Conservation (phyloP, 257 asterid genomes). For the Gardenia jasminoides region DNA sequence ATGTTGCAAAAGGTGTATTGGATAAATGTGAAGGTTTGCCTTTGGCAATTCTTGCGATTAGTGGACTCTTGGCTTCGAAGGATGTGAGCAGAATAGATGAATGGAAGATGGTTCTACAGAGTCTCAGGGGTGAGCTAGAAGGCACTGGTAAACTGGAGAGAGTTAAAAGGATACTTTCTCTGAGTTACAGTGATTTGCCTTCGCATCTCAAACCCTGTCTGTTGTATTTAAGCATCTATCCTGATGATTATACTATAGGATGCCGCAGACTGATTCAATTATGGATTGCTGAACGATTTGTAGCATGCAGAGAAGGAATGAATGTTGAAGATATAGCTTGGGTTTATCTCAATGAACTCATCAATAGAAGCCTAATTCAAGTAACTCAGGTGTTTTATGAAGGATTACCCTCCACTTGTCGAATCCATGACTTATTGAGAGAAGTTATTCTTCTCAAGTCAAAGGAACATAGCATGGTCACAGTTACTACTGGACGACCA, state of each 20-base stretch:
- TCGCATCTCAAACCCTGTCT: too few relatives aligned
- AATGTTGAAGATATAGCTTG: constrained; percentile 15
- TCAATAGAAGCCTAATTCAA: constrained; percentile 23
- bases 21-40: constrained; percentile 15
- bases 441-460: constrained; percentile 15
- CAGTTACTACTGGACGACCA: background rate
- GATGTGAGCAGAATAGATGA: constrained; percentile 5
- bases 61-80: constrained; percentile 24
- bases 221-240: too few relatives aligned
- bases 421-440: constrained; percentile 15
- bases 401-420: background rate
- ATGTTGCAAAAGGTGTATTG: background rate
- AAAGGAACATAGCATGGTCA: constrained; percentile 14
- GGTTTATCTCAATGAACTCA: constrained; percentile 23
- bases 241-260: too few relatives aligned
- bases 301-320: background rate
- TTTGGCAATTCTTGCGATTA: constrained; percentile 18
- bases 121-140: constrained; percentile 15
- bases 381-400: background rate
- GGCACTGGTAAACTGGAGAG: constrained; percentile 6
- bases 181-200: constrained; percentile 11
- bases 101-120: constrained; percentile 10
- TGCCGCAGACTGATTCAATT: too few relatives aligned
- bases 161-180: constrained; percentile 14
- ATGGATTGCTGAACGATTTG: too few relatives aligned